Evolutionary conservation across 148 eudicot genomes (phyloP).

Genomic region (Vaccinium corymbosum): DNA sequence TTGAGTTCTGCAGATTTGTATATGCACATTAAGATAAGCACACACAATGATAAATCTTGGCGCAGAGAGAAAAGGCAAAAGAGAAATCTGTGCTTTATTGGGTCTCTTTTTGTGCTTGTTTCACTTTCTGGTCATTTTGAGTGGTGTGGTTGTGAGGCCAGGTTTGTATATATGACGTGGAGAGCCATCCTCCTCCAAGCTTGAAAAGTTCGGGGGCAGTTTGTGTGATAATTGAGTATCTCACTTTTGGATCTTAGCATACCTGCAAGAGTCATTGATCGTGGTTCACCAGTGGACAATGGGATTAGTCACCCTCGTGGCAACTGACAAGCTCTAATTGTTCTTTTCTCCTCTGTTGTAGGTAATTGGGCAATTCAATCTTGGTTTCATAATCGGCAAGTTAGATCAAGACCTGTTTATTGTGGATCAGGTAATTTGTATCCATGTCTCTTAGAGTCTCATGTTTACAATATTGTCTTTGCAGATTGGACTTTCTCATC

Average conservation of each 20-base stretch:
- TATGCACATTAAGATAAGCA: neutral
- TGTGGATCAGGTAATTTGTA: constrained; percentile 77
- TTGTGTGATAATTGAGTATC: neutral
- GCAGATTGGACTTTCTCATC: neutral
- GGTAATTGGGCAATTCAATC: constrained; percentile 97
- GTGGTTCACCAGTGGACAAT: neutral
- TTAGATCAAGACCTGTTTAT: constrained; percentile 82
- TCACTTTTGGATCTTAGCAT: neutral
- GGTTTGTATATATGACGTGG: neutral
- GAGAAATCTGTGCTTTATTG: neutral
- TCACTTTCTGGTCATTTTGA: neutral
- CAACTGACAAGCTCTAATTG: constrained; percentile 1
- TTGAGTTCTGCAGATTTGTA: neutral
- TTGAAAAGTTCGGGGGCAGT: neutral
- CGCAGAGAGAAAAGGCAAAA: neutral
- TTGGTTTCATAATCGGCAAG: constrained; percentile 91
- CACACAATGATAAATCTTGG: neutral
- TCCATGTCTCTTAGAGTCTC: constrained; percentile 3
- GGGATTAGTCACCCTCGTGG: neutral
- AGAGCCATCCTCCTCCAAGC: constrained; percentile 9
- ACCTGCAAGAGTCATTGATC: neutral
- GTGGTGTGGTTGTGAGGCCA: neutral
- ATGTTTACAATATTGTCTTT: neutral
- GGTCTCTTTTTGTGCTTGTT: constrained; percentile 2
- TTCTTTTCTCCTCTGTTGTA: constrained; percentile 15